Evolutionary conservation across 257 asterid genomes (phyloP), one percentile per base, ranked within the genome.

Genomic region (Solanum microdontum): DNA sequence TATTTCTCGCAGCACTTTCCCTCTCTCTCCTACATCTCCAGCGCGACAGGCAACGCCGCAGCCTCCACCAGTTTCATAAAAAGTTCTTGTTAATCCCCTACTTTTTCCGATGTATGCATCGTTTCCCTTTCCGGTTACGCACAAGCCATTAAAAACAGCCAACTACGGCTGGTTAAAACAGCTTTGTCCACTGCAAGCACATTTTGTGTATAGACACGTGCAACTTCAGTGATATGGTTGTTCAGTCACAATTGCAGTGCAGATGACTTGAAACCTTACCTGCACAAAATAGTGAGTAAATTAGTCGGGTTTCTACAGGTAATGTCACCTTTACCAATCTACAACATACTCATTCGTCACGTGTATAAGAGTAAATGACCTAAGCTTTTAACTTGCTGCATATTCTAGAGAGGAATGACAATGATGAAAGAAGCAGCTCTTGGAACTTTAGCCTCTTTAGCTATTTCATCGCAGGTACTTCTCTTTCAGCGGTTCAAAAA

Each of bases 221-320:
- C 83, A 21, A 6, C 84, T 39, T 68, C 72, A 72, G 70, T 34
- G 13, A 39, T 39, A 39, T 39, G 45, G 30, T 21, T 48, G 30
- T 72, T 86, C 55, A 70, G 34, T 76, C 45, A 11, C 68, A 39
- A 72, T 45, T 72, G 84, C 72, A 7, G 84, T 26, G 21, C 83
- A 86, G 82, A 86, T 21, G 8, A 45, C 37, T 17, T 86, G 45
- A 86, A 32, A 45, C 88, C 72, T 72, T 48, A 86, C 66, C 66
- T 86, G 88, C 36, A 72, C 19, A 33, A 19, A 39, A 39, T 39
- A 39, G 11, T 39, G 43, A 8, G 43, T 39, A 39, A 39, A 39
- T 48, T 86, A 34, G 30, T 86, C 15, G 28, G 11, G 64, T 45
- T 86, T 72, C 82, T 86, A n/a, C 83, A 86, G 87, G 87, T 86